Evolutionary conservation across 495 filamentous ascomycete genomes (phyloP), one percentile per base, ranked within the genome.

Genomic region (Tuber magnatum): DNA sequence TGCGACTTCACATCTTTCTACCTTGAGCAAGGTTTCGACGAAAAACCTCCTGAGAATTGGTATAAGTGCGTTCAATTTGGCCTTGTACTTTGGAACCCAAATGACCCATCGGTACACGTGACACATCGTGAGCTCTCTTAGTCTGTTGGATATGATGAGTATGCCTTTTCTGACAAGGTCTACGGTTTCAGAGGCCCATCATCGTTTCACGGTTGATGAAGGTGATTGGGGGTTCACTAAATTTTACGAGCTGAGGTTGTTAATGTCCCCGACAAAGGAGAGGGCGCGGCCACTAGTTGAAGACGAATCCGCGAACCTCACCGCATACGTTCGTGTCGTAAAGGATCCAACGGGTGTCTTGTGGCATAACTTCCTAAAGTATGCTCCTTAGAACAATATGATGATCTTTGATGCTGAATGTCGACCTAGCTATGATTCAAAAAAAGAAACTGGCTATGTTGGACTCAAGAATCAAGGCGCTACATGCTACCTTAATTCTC

Each of bases 201-300:
- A 99, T 81, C 91, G 95, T 72, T 99, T 97, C 82, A 97, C 92
- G 18, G 91, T 90, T 61, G 94, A 97, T 35, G 95, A 99, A 84
- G 92, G 92, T n/a, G 95, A 99, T 80, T 99, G 95, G 95, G 95
- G 95, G 1, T 99, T 99, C 81, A 98, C 96, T 7, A 85, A 93
- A 72, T 99, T 97, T 82, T 89, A 91, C 35, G 94, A 97, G 80
- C 85, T 96, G 70, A 88, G 93, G 43, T 91, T 89, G 80, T 89
- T 97, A 80, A 97, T 97, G 82, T 89, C 87, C 73, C 82, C 87
- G 35, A 85, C 87, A 9, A 89, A 94, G 71, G 87, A 88, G 46
- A 86, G 85, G 77, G 87, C 86, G 14, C 87, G 90, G 51, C 92
- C 92, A n/a, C 87, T 99, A 76, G 90, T 97, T 20, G 94, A 98